Evolutionary conservation across 1,284 basidiomycete genomes (phyloP).

Genomic region (Tylopilus sp.): DNA sequence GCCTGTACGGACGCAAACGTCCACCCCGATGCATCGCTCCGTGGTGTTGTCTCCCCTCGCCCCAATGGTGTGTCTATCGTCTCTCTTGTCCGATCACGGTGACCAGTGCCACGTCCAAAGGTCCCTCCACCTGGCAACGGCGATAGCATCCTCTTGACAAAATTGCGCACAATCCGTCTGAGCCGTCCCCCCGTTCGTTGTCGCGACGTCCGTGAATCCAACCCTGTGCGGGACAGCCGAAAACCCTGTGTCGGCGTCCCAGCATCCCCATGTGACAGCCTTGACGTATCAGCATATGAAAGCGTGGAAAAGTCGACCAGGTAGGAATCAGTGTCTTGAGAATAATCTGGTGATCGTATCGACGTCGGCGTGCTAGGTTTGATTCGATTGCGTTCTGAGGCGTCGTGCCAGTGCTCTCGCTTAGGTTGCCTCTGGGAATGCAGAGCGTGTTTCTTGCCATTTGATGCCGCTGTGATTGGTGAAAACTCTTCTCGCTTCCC

Average conservation of each 20-base stretch:
- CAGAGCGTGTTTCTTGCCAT: background rate
- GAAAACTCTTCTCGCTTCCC: background rate
- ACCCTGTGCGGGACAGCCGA: background rate
- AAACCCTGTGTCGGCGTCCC: background rate
- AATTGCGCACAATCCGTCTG: constrained; percentile 21
- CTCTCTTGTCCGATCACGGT: background rate
- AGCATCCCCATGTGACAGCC: background rate
- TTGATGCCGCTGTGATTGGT: background rate
- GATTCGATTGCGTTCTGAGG: background rate
- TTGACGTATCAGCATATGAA: constrained; percentile 1
- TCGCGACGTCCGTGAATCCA: background rate
- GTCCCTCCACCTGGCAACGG: constrained; percentile 3
- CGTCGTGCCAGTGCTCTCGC: background rate
- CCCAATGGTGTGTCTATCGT: background rate
- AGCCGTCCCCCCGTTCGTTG: constrained; percentile 16
- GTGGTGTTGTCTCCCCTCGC: constrained; percentile 12
- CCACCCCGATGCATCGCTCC: constrained; percentile 22
- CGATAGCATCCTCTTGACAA: constrained; percentile 25
- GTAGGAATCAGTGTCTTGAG: constrained; percentile 1
- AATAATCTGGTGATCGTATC: constrained; percentile 5
- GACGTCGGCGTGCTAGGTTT: constrained; percentile 1
- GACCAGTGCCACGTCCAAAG: background rate
- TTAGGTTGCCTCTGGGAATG: background rate
- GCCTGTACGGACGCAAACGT: constrained; percentile 14
- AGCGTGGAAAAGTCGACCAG: constrained; percentile 18